phyloP scores from a whole-genome alignment of 2,329 filamentous ascomycete species.

The Cladophialophora immunda region DNA sequence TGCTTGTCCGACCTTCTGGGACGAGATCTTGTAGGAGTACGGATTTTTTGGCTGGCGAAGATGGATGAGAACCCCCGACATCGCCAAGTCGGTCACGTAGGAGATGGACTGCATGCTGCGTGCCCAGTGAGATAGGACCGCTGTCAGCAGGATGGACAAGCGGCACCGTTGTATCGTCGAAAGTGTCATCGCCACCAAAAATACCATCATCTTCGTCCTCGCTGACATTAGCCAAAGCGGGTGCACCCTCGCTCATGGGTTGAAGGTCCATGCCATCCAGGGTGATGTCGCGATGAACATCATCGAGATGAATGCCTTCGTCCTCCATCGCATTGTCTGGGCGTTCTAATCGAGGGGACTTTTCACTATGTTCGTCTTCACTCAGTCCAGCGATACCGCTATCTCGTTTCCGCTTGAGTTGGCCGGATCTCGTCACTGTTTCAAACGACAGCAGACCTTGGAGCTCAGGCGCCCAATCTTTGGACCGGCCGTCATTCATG shows the following conservation, averaged over 20 bases:
- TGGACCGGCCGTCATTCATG: slow-evolving; percentile 79
- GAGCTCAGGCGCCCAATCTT: slow-evolving; percentile 89
- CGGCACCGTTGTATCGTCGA: slow-evolving; percentile 81
- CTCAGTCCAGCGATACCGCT: slow-evolving; percentile 80
- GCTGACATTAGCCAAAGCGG: slow-evolving; percentile 54
- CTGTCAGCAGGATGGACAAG: slow-evolving; percentile 82
- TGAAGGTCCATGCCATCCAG: slow-evolving; percentile 50
- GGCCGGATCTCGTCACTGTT: slow-evolving; percentile 75
- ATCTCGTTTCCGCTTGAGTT: slow-evolving; percentile 93
- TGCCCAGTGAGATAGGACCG: slow-evolving; percentile 87
- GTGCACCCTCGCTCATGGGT: slow-evolving; percentile 55
- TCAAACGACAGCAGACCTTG: slow-evolving; percentile 91
- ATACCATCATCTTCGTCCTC: slow-evolving; percentile 58
- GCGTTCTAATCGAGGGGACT: slow-evolving; percentile 70
- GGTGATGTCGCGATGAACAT: slow-evolving; percentile 71
- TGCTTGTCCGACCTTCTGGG: slow-evolving; percentile 80
- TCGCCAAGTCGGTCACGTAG: slow-evolving; percentile 85
- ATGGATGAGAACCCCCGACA: slow-evolving; percentile 72
- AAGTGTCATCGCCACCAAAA: slow-evolving; percentile 63
- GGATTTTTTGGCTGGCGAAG: slow-evolving; percentile 76
- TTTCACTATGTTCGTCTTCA: slow-evolving; percentile 67
- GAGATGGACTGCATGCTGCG: slow-evolving; percentile 94
- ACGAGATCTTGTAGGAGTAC: slow-evolving; percentile 92
- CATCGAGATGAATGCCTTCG: slow-evolving; percentile 55
- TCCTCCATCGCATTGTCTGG: slow-evolving; percentile 69